Evolutionary conservation across 2,329 filamentous ascomycete species (phyloP).

Genomic region (Hypoxylon sp.): DNA sequence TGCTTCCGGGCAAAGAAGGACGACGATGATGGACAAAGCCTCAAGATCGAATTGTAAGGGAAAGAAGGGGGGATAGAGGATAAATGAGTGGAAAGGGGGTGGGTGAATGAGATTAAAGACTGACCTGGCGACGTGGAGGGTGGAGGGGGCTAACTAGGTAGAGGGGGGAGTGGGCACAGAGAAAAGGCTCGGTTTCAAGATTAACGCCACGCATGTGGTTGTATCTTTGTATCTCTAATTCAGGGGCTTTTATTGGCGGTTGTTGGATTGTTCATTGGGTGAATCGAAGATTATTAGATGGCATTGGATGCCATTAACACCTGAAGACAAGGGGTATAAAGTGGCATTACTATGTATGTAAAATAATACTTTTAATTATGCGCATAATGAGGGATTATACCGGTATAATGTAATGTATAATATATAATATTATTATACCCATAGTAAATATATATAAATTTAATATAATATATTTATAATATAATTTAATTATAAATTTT

Average conservation of each 20-base stretch:
- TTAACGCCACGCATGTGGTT: constrained; percentile 27
- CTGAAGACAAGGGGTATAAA: constrained; percentile 11
- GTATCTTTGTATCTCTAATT: not conserved
- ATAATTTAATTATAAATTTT: not conserved
- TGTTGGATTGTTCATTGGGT: not conserved
- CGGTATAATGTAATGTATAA: too few relatives aligned
- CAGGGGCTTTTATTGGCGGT: not conserved
- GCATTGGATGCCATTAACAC: constrained; percentile 18
- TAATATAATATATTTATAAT: not conserved
- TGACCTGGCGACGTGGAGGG: constrained; percentile 37
- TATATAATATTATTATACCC: too few relatives aligned
- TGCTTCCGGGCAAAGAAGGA: constrained; percentile 46
- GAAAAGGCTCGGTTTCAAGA: constrained; percentile 30
- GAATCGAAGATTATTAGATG: not conserved
- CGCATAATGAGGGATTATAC: too few relatives aligned
- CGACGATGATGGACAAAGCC: constrained; percentile 41
- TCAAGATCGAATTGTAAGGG: constrained; percentile 20
- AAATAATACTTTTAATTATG: too few relatives aligned
- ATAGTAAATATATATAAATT: too few relatives aligned
- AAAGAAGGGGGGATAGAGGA: constrained; percentile 27
- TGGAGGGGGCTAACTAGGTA: not conserved
- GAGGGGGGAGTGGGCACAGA: constrained; percentile 31
- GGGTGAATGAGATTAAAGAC: constrained; percentile 44
- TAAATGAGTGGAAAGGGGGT: constrained; percentile 39
- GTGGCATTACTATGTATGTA: constrained; percentile 5